phyloP scores from a whole-genome alignment of 2,329 filamentous ascomycete species.

The Grosmannia clavigera region DNA sequence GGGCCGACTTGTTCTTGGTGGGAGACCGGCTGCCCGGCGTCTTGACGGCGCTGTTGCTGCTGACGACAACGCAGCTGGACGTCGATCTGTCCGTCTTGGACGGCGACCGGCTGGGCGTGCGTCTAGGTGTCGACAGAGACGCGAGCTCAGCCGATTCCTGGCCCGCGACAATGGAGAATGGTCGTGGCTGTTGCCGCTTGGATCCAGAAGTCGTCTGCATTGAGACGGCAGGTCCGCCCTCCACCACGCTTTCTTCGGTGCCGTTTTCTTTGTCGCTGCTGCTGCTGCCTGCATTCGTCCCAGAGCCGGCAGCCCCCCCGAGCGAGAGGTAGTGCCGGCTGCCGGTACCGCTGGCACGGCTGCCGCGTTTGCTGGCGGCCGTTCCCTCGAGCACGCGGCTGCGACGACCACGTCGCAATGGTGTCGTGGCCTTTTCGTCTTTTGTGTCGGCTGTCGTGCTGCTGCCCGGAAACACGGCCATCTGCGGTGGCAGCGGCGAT shows the following conservation, averaged over 20 bases:
- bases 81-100: neutral
- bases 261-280: slow-evolving; percentile 6
- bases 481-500: neutral
- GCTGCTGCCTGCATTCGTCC: neutral
- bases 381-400: neutral
- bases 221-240: no score
- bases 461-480: neutral
- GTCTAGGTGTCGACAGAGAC: neutral
- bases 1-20: neutral
- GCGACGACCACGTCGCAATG: slow-evolving; percentile 8
- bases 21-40: slow-evolving; percentile 10
- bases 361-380: neutral
- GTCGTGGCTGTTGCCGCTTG: neutral
- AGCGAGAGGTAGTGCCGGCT: slow-evolving; percentile 12
- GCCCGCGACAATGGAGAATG: neutral
- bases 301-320: neutral
- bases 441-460: neutral
- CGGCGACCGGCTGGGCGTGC: neutral
- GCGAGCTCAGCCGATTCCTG: neutral
- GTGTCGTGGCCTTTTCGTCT: neutral
- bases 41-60: neutral
- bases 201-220: neutral
- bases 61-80: neutral
- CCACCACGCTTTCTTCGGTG: neutral
- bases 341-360: slow-evolving; percentile 3